Evolutionary conservation across 2,329 filamentous ascomycete genomes (phyloP).

Genomic region (Thelonectria rubi): DNA sequence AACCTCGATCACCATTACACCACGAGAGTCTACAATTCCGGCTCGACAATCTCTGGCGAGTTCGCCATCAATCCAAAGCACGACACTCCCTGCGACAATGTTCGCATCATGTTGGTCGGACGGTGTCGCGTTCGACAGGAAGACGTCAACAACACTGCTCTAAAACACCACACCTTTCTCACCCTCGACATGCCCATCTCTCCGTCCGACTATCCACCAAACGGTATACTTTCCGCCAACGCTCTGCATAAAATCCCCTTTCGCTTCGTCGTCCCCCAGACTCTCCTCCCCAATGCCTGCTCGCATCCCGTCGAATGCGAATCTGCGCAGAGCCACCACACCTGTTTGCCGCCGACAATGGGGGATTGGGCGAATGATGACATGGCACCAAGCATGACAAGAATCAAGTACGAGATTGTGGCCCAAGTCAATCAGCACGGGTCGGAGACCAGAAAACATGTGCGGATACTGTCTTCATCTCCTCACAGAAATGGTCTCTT

Average conservation of each 20-base stretch:
- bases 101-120: not conserved
- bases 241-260: not conserved
- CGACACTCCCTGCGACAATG: not conserved
- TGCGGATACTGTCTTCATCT: not conserved
- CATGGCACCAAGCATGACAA: slow-evolving; percentile 31
- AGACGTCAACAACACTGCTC: not conserved
- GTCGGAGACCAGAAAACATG: not conserved
- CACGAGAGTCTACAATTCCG: not conserved
- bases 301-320: not conserved
- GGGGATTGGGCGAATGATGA: slow-evolving; percentile 37
- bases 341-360: slow-evolving; percentile 26
- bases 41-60: not conserved
- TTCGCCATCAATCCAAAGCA: not conserved
- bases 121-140: slow-evolving; percentile 2
- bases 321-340: not conserved
- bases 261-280: not conserved
- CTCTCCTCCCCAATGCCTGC: not conserved
- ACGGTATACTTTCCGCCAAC: not conserved
- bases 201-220: not conserved
- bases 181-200: not conserved
- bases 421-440: slow-evolving; percentile 17
- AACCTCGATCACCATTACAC: slow-evolving; percentile 1
- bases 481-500: not conserved
- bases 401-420: slow-evolving; percentile 32
- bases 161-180: slow-evolving; percentile 1